Evolutionary conservation across 805 yeast genomes (phyloP).

Genomic region (Dipodascus geniculatus): DNA sequence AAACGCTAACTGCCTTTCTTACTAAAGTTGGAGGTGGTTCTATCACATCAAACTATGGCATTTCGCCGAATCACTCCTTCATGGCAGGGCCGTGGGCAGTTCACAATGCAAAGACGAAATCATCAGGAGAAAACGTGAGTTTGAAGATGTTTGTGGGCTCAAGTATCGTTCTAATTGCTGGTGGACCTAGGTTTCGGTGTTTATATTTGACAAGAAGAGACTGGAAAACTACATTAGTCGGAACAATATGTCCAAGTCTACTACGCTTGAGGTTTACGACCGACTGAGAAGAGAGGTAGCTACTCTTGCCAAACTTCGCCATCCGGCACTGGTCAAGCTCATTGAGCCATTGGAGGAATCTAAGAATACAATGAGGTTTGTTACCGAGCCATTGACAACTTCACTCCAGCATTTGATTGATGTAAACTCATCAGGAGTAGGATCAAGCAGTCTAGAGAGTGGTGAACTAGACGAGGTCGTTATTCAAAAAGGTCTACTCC

Average conservation of each 20-base stretch:
- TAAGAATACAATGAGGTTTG: constrained; percentile 65
- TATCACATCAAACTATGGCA: constrained; percentile 38
- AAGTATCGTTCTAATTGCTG: neutral
- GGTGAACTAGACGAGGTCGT: constrained; percentile 57
- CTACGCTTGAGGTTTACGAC: constrained; percentile 43
- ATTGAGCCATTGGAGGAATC: constrained; percentile 88
- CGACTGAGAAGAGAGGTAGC: constrained; percentile 56
- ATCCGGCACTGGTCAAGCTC: constrained; percentile 75
- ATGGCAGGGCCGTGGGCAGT: constrained; percentile 74
- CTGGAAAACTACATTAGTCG: constrained; percentile 45
- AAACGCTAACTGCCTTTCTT: neutral
- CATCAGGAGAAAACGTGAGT: constrained; percentile 33
- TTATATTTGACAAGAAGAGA: constrained; percentile 72
- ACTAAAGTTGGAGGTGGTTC: constrained; percentile 7
- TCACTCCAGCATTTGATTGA: constrained; percentile 37
- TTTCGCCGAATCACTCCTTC: constrained; percentile 62
- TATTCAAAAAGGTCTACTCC: constrained; percentile 70
- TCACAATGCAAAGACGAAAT: constrained; percentile 68
- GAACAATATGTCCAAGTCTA: constrained; percentile 38
- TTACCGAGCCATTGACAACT: constrained; percentile 63
- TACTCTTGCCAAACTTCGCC: constrained; percentile 70
- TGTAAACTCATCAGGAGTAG: constrained; percentile 17
- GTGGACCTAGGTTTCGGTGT: constrained; percentile 58
- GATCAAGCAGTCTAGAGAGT: constrained; percentile 22
- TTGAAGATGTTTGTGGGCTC: neutral